phyloP scores from a whole-genome alignment of 2,329 filamentous ascomycete genomes.

The Colletotrichum incanum region DNA sequence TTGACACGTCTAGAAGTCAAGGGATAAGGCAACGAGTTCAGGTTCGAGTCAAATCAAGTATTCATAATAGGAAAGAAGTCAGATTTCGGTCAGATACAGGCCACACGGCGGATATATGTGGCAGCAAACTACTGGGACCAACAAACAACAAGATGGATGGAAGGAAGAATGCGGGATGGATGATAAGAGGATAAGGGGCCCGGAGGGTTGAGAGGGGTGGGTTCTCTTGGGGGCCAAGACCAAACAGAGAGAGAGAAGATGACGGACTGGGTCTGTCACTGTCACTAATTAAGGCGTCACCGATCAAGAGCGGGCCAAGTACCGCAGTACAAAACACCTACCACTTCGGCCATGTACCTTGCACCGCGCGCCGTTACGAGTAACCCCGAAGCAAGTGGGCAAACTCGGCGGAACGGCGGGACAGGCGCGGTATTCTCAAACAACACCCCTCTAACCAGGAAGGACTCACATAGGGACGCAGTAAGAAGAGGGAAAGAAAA shows the following conservation, averaged over 20 bases:
- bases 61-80: slow-evolving; percentile 17
- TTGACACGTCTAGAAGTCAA: slow-evolving; percentile 19
- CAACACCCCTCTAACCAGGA: slow-evolving; percentile 5
- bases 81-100: slow-evolving; percentile 8
- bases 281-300: slow-evolving; percentile 42
- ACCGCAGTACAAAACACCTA: slow-evolving; percentile 18
- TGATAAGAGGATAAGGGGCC: slow-evolving; percentile 39
- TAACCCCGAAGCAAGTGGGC: slow-evolving; percentile 37
- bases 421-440: slow-evolving; percentile 22
- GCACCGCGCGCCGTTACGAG: slow-evolving; percentile 35
- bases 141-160: slow-evolving; percentile 32
- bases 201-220: slow-evolving; percentile 27
- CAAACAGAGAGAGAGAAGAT: slow-evolving; percentile 24
- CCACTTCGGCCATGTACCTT: slow-evolving; percentile 20
- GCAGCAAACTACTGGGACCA: slow-evolving; percentile 40
- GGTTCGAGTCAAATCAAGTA: not conserved
- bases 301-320: slow-evolving; percentile 34
- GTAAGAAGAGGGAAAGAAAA: no score
- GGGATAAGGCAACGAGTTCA: slow-evolving; percentile 6
- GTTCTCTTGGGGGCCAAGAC: slow-evolving; percentile 25
- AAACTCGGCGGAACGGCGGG: slow-evolving; percentile 31
- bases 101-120: slow-evolving; percentile 41
- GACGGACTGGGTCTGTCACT: slow-evolving; percentile 42
- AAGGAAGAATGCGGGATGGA: slow-evolving; percentile 42
- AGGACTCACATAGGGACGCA: not conserved